These are phyloP conservation scores for Malassezia japonica DNA, from an alignment of 1,284 basidiomycete genomes.

Conservation along the genomic window DNA sequence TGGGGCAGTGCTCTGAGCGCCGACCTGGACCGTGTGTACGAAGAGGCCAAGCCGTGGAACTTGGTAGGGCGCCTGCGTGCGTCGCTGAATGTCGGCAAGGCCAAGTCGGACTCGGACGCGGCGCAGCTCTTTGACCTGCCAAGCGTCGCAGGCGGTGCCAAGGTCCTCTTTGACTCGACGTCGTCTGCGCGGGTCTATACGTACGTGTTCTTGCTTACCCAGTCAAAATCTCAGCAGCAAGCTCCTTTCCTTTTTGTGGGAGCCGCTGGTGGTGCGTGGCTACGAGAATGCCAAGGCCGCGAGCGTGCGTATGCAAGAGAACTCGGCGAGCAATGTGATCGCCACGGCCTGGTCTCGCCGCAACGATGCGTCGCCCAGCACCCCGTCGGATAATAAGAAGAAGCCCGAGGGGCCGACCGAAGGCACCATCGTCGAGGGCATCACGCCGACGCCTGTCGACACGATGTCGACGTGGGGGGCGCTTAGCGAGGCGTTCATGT, in stretches of 20 bases:
- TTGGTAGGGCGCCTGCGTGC: slow-evolving; percentile 6
- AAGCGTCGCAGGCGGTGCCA: slow-evolving; percentile 37
- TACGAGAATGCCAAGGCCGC: slow-evolving; percentile 27
- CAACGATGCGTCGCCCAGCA: neutral
- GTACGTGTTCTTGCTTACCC: neutral
- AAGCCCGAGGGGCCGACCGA: neutral
- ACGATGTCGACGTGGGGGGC: slow-evolving; percentile 7
- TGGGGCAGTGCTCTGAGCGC: slow-evolving; percentile 37
- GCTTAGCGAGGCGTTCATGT: slow-evolving; percentile 16
- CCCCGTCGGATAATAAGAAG: neutral
- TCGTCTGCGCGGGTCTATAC: slow-evolving; percentile 47
- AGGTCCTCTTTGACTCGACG: slow-evolving; percentile 37
- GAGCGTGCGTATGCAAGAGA: slow-evolving; percentile 6
- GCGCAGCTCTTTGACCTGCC: slow-evolving; percentile 25
- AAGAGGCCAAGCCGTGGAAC: slow-evolving; percentile 45
- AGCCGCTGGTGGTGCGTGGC: slow-evolving; percentile 35
- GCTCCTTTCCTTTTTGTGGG: slow-evolving; percentile 34
- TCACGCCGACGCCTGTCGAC: neutral
- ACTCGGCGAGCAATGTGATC: slow-evolving; percentile 1
- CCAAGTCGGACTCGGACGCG: slow-evolving; percentile 26
- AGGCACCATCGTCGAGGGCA: slow-evolving; percentile 7
- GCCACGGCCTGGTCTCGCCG: neutral
- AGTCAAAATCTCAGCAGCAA: slow-evolving; percentile 26
- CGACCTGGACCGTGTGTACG: slow-evolving; percentile 47
- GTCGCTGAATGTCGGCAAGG: slow-evolving; percentile 7